Evolutionary conservation across 495 filamentous ascomycete species (phyloP).

Genomic region (Tuber aestivum): DNA sequence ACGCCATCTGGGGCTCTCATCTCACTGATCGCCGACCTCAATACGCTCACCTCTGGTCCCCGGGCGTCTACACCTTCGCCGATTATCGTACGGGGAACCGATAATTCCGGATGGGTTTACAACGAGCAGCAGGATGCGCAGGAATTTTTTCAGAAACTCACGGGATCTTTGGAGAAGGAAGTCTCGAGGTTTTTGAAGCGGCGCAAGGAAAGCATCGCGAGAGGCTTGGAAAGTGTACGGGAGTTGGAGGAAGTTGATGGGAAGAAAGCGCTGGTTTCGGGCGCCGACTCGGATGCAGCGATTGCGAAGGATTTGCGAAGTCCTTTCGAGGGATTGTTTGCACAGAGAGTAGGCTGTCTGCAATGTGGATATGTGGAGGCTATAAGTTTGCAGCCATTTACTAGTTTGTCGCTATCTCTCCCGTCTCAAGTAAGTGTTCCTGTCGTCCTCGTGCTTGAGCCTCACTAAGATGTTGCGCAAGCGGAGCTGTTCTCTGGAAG

Average conservation of each 20-base stretch:
- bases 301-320: slow-evolving; percentile 46
- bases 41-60: slow-evolving; percentile 22
- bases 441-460: slow-evolving; percentile 31
- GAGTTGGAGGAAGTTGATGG: slow-evolving; percentile 23
- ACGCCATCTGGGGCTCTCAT: slow-evolving; percentile 33
- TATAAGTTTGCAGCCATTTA: slow-evolving; percentile 82
- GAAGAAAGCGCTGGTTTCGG: slow-evolving; percentile 35
- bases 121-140: slow-evolving; percentile 91
- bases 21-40: slow-evolving; percentile 23
- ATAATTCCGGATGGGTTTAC: slow-evolving; percentile 33
- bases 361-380: slow-evolving; percentile 80
- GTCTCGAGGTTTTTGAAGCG: slow-evolving; percentile 48
- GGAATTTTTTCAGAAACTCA: slow-evolving; percentile 87
- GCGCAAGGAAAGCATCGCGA: slow-evolving; percentile 3
- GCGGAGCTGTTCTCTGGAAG: slow-evolving; percentile 49
- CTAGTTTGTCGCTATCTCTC: slow-evolving; percentile 81
- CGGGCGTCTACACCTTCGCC: slow-evolving; percentile 27
- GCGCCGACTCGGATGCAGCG: not conserved
- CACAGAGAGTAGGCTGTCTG: slow-evolving; percentile 84
- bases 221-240: slow-evolving; percentile 27
- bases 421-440: slow-evolving; percentile 23
- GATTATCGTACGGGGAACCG: slow-evolving; percentile 28
- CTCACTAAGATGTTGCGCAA: slow-evolving; percentile 49
- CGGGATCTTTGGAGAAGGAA: slow-evolving; percentile 81
- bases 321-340: slow-evolving; percentile 81